phyloP scores from a whole-genome alignment of 257 asterid species.

The Apocynum venetum region DNA sequence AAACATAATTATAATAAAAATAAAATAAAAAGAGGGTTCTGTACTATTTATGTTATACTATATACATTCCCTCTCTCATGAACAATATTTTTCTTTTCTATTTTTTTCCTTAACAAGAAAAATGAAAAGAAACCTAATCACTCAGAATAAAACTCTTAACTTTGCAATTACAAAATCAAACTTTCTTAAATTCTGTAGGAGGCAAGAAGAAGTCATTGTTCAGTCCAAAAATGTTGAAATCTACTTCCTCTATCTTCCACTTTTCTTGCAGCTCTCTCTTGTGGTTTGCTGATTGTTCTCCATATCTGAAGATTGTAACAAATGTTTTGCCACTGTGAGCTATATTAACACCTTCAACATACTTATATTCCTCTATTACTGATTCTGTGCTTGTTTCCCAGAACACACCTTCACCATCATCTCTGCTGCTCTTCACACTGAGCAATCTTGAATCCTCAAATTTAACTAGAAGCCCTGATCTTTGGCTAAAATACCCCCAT shows the following conservation, averaged over 20 bases:
- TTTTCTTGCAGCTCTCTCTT: conserved; percentile 73
- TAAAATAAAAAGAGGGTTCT: too few relatives aligned
- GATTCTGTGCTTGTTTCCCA: conserved; percentile 97
- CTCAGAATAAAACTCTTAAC: too few relatives aligned
- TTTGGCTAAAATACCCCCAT: conserved; percentile 96
- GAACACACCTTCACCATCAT: conserved; percentile 71
- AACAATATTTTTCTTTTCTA: too few relatives aligned
- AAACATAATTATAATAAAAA: too few relatives aligned
- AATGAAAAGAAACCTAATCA: too few relatives aligned
- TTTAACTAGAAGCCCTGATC: conserved; percentile 83
- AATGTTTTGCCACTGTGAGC: conserved; percentile 79
- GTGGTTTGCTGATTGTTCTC: conserved; percentile 86
- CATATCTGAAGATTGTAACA: conserved; percentile 77
- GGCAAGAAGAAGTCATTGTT: conserved; percentile 72
- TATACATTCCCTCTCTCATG: too few relatives aligned
- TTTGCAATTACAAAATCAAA: neutral
- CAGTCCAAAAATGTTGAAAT: conserved; percentile 66
- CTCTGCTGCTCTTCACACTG: conserved; percentile 69
- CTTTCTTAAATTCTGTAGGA: conserved; percentile 51
- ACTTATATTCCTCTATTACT: conserved; percentile 68
- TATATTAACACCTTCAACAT: conserved; percentile 77
- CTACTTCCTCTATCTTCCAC: conserved; percentile 87
- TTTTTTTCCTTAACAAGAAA: too few relatives aligned
- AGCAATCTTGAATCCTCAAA: conserved; percentile 82
- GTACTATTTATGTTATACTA: too few relatives aligned